Percentiles rank a stretch among this genome's conserved stretches.
phyloP scores from a whole-genome alignment of 352 stramenopile species.

The Pythium utonaiense region DNA sequence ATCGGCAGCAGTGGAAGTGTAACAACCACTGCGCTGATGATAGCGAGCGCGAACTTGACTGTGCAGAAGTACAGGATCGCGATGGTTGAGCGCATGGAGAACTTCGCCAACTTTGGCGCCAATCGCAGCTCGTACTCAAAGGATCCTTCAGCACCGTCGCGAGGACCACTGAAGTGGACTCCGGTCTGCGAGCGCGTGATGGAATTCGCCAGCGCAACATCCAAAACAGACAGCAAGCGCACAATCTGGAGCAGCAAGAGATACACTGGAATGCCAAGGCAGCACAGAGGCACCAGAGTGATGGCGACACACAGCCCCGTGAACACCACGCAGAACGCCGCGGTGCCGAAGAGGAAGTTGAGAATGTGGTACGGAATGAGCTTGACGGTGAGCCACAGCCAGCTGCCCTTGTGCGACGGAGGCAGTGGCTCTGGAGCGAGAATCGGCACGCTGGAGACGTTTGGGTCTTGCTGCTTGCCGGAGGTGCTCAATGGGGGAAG shows the following conservation, averaged over 20 bases:
- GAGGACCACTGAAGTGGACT: constrained; percentile 12
- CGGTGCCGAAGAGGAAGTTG: constrained; percentile 50
- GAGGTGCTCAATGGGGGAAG: not conserved
- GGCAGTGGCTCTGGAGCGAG: constrained; percentile 13
- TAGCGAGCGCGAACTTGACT: constrained; percentile 38
- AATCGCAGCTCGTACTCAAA: constrained; percentile 12
- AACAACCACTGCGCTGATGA: constrained; percentile 29
- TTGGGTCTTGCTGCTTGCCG: not conserved
- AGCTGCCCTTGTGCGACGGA: constrained; percentile 1
- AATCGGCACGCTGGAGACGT: not conserved
- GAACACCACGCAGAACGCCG: constrained; percentile 50
- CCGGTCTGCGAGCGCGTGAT: constrained; percentile 33
- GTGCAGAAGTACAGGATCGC: constrained; percentile 44
- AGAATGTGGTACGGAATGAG: constrained; percentile 66
- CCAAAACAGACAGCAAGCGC: constrained; percentile 42
- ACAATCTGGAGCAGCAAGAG: constrained; percentile 57
- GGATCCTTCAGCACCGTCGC: constrained; percentile 3
- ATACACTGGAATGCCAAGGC: constrained; percentile 58
- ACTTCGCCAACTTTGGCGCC: constrained; percentile 13
- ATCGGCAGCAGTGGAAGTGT: constrained; percentile 32
- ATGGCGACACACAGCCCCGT: constrained; percentile 44
- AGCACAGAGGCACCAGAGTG: constrained; percentile 59
- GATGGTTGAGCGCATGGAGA: constrained; percentile 20
- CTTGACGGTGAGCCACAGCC: constrained; percentile 24
- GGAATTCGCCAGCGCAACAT: constrained; percentile 64